Evolutionary conservation across 2,329 filamentous ascomycete genomes (phyloP), one percentile per base, ranked within the genome.

Genomic region (Aspergillus luchuensis): DNA sequence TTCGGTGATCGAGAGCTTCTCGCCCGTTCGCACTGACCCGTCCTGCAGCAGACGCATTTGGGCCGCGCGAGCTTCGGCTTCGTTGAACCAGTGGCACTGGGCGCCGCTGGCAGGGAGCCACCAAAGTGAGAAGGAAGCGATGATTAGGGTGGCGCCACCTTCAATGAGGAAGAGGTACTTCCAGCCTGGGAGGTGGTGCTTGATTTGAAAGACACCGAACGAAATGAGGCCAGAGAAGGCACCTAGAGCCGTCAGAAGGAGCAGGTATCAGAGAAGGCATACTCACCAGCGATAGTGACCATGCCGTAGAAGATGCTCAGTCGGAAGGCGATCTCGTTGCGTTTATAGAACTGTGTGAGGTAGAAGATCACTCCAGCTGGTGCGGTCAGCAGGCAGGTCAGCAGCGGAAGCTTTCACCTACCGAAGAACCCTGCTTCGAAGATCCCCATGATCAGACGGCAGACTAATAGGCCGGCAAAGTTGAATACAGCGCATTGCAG

Each of bases 161-260:
- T 82, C 79, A 8, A 81, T 75, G 50, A 82, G 67, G 60, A 82
- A 81, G 1, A 82, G 75, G 39, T 80, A 76, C 59, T 80, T 75
- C 79, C 79, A 81, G 53, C 71, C 67, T 5, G 74, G 71, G 1
- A 79, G 58, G 0, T 66, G 60, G 7, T 65, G 66, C 8, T 74
- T 58, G 41, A 80, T 73, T 25, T 73, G 75, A 62, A 81, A 80
- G 28, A 79, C 72, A 1, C 74, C 78, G 56, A 78, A 80, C 2
- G 75, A 72, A n/a, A 74, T 63, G 5, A 74, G 61, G 1, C 72
- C 72, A 0, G 71, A 72, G 45, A 74, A 74, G 11, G 72, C 72
- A 7, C 45, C 45, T 49, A 28, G 23, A 15, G 13, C 0, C 6
- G 45, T 49, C 15, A 49, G 23, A 10, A n/a, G 15, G 7, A 8